Evolutionary conservation across 108 stramenopile genomes (phyloP).

Genomic region (Discostella pseudostelligera): DNA sequence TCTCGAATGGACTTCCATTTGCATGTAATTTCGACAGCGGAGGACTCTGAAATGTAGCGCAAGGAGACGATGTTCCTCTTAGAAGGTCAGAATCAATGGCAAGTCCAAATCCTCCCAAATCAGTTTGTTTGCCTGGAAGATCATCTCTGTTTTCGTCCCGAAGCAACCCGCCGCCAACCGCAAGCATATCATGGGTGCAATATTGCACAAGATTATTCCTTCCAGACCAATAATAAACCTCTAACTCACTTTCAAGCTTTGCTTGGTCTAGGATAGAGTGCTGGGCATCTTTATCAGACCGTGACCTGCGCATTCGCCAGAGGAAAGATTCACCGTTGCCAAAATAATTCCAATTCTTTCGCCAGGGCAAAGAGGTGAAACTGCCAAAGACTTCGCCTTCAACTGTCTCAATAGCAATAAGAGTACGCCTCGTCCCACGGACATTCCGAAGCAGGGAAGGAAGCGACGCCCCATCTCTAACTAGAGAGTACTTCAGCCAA

Average conservation of each 20-base stretch:
- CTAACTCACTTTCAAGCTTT: conserved; percentile 70
- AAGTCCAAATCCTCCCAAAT: conserved; percentile 69
- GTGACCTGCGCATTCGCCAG: conserved; percentile 68
- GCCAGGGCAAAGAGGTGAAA: conserved; percentile 65
- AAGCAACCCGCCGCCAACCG: conserved; percentile 57
- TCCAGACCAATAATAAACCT: conserved; percentile 63
- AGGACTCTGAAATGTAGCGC: conserved; percentile 68
- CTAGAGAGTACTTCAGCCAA: conserved; percentile 78
- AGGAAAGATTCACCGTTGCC: conserved; percentile 72
- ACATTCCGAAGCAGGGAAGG: conserved; percentile 57
- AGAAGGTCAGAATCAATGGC: conserved; percentile 65
- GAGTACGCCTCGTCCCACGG: conserved; percentile 58
- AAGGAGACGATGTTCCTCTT: conserved; percentile 69
- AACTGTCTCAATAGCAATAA: conserved; percentile 77
- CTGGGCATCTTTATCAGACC: conserved; percentile 50
- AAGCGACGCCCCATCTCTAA: conserved; percentile 75
- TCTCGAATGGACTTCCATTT: conserved; percentile 61
- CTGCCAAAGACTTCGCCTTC: conserved; percentile 81
- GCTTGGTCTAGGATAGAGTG: conserved; percentile 72
- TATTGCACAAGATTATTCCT: conserved; percentile 59
- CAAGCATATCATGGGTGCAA: conserved; percentile 63
- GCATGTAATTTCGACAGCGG: conserved; percentile 42
- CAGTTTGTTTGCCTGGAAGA: conserved; percentile 27
- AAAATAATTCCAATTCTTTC: conserved; percentile 58
- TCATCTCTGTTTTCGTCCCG: conserved; percentile 25